Base-by-base conservation (phyloP, 495 filamentous ascomycete genomes). In the Neurospora terricola region DNA sequence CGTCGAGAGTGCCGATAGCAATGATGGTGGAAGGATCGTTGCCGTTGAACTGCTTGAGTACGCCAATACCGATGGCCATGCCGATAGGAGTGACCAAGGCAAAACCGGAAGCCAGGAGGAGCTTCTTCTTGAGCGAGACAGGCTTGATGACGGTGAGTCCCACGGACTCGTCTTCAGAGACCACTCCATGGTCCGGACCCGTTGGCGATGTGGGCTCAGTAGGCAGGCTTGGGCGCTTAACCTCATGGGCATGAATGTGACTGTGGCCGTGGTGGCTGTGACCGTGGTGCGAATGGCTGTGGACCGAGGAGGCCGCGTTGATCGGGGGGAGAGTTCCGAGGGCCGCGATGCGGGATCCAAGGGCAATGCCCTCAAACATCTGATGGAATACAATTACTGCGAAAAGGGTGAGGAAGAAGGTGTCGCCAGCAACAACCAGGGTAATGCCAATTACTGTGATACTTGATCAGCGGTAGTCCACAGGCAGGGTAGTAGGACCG, bases 291-390 rank as follows among this genome's bases (percentile, higher is more conserved):
- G 54, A 27, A 38, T 71, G 66, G 59, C 16, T 16, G 66, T 68
- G 23, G 30, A 72, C 39, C 21, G 39, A 66, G 69, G 21, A n/a
- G n/a, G 69, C 42, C 30, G 71, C 14, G 4, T 72, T 40, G 21
- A 74, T 62, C 3, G 70, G 71, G 54, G 69, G 70, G 39, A 71
- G 38, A 18, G 70, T 68, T 38, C 81, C 80, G 30, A 92, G 83
- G 0, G 87, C 86, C 7, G 91, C 89, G 73, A 93, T 93, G 38
- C 91, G 88, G 6, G 91, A 87, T 18, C 92, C 91, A 11, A 94
- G 87, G 23, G 92, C 92, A 71, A 94, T 85, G 23, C 92, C 92
- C 82, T 94, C 92, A 71, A 94, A 94, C 77, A 91, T 91, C 77
- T 95, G 88, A 74, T 89, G 88, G 80, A 90, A 90, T 69, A 89